Evolutionary conservation across 2,329 filamentous ascomycete species (phyloP).

Genomic region (Xenoacremonium recifei): DNA sequence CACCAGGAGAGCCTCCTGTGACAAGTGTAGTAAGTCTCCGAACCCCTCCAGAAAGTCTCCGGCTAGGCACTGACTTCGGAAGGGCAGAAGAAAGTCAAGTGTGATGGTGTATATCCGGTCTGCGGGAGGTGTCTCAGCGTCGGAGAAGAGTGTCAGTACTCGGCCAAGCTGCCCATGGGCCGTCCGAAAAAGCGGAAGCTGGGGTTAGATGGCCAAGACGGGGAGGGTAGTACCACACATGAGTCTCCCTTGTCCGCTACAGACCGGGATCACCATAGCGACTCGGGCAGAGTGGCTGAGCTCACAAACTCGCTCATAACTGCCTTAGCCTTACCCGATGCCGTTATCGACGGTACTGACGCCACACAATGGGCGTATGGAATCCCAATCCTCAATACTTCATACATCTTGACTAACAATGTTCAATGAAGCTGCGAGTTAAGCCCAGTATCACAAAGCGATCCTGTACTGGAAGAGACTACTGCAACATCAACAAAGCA

Average conservation of each 20-base stretch:
- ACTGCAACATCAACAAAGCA: slow-evolving; percentile 10
- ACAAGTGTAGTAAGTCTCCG: slow-evolving; percentile 24
- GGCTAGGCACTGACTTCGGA: slow-evolving; percentile 3
- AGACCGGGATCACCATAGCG: background rate
- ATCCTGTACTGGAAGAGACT: slow-evolving; percentile 5
- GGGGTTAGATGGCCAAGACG: slow-evolving; percentile 1
- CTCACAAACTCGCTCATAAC: too few relatives aligned
- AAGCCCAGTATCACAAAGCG: too few relatives aligned
- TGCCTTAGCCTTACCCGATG: background rate
- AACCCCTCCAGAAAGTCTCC: slow-evolving; percentile 2
- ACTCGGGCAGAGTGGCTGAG: background rate
- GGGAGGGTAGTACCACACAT: slow-evolving; percentile 4
- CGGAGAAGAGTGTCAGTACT: slow-evolving; percentile 19
- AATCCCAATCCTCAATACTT: too few relatives aligned
- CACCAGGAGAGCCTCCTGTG: slow-evolving; percentile 24
- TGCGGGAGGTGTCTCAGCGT: slow-evolving; percentile 17
- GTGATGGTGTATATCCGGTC: slow-evolving; percentile 20
- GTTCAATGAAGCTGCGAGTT: too few relatives aligned
- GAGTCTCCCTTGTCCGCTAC: slow-evolving; percentile 8
- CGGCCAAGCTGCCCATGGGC: slow-evolving; percentile 23
- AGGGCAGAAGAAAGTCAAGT: slow-evolving; percentile 28
- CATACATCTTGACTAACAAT: too few relatives aligned
- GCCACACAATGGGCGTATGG: too few relatives aligned
- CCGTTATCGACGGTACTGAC: background rate
- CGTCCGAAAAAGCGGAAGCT: slow-evolving; percentile 24